phyloP scores from a whole-genome alignment of 805 yeast genomes.

The Hanseniaspora mollemarum region DNA sequence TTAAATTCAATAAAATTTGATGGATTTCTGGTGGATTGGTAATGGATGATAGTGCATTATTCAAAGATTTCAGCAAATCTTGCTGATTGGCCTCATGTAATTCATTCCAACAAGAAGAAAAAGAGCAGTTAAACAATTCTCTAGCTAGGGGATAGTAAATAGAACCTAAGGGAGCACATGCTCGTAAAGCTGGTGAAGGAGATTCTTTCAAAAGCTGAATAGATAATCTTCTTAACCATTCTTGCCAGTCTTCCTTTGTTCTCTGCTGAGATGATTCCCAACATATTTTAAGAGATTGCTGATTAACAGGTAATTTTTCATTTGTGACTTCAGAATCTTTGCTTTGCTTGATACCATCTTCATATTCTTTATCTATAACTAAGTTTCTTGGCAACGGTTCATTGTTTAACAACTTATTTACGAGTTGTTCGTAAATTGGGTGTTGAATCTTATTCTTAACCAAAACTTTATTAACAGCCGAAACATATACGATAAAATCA shows the following conservation, averaged over 20 bases:
- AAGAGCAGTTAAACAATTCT: constrained; percentile 86
- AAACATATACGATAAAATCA: constrained; percentile 76
- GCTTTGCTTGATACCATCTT: constrained; percentile 27
- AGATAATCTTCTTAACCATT: constrained; percentile 82
- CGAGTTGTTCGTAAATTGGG: constrained; percentile 67
- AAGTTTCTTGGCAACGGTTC: constrained; percentile 77
- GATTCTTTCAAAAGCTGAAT: constrained; percentile 81
- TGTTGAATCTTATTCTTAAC: constrained; percentile 55
- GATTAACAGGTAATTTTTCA: constrained; percentile 63
- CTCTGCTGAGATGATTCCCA: constrained; percentile 89
- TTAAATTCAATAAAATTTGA: constrained; percentile 76
- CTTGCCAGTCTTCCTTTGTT: constrained; percentile 94
- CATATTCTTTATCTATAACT: constrained; percentile 54
- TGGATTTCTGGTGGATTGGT: constrained; percentile 93
- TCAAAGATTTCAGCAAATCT: constrained; percentile 72
- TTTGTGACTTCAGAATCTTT: constrained; percentile 52
- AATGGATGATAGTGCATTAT: constrained; percentile 77
- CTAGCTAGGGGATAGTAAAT: constrained; percentile 79
- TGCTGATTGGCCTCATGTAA: constrained; percentile 80
- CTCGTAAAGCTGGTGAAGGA: constrained; percentile 87
- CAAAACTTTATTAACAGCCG: constrained; percentile 60
- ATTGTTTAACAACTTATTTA: constrained; percentile 61
- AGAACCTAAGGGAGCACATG: constrained; percentile 81
- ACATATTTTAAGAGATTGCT: constrained; percentile 53
- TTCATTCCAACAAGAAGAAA: constrained; percentile 92